These are phyloP conservation scores for Irpex lacteus DNA, from an alignment of 1,284 basidiomycete genomes.

Conservation along the genomic window DNA sequence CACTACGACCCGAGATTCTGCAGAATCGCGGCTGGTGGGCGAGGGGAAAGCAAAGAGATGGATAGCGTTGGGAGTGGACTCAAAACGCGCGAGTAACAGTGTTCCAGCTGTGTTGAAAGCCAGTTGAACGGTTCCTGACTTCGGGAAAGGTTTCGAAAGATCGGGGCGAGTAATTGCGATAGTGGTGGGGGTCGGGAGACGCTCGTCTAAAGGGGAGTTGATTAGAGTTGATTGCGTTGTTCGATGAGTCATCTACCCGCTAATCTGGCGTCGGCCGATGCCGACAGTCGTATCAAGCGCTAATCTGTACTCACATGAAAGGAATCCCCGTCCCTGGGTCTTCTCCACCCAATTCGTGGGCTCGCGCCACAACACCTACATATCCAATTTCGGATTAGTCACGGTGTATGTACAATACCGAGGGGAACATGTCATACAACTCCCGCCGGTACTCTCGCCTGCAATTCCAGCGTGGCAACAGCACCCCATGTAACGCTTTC, in stretches of 20 bases:
- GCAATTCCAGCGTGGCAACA: conserved; percentile 62
- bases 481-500: conserved; percentile 78
- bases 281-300: background rate
- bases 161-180: conserved; percentile 50
- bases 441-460: conserved; percentile 48
- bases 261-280: background rate
- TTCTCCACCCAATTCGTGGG: conserved; percentile 77
- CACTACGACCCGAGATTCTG: conserved; percentile 29
- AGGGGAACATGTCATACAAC: conserved; percentile 38
- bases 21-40: conserved; percentile 1
- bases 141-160: conserved; percentile 56
- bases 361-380: conserved; percentile 77
- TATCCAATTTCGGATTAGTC: background rate
- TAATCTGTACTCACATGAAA: conserved; percentile 58
- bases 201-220: conserved; percentile 49
- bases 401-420: background rate
- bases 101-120: conserved; percentile 78
- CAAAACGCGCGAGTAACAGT: conserved; percentile 69
- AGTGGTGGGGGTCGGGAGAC: conserved; percentile 53
- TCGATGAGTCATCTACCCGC: background rate
- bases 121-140: conserved; percentile 64
- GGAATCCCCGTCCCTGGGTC: conserved; percentile 75
- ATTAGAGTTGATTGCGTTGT: background rate
- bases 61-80: conserved; percentile 53
- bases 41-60: conserved; percentile 32